Base-by-base conservation (phyloP, 345 rosid species). In the Camelina hispida region DNA sequence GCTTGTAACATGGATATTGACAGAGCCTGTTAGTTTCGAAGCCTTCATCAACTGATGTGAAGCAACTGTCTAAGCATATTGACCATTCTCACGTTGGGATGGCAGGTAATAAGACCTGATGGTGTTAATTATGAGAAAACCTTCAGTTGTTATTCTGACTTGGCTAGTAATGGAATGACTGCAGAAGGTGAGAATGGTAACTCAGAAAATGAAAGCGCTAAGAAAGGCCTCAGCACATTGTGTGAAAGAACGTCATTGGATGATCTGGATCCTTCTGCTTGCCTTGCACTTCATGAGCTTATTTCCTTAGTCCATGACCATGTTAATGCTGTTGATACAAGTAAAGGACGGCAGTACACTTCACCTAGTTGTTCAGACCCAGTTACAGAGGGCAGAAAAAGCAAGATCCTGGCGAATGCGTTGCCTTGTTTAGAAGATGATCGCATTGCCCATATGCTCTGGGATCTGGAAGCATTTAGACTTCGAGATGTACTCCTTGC, bases 251-350 rank as follows among this genome's bases (percentile, higher is more conserved):
- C 78, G 32, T 48, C 72, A 8, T 62, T 88, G 82, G 78, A 80
- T 79, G 82, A 81, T 44, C 71, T 91, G 46, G 88, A 84, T 55
- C 84, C 89, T 25, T 63, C 10, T 72, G 58, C 87, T 68, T 72
- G 79, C 40, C 87, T 82, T 79, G 84, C 85, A 79, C 88, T 89
- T 79, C 91, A 83, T 59, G 82, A 86, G 55, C 88, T 94, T 67
- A 87, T 89, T 80, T 86, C 96, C 78, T 78, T 89, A 65, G 96
- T 90, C 71, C 96, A 90, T 82, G 84, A 84, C 59, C 77, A 38
- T 47, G 87, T 92, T 55, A 87, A 83, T 79, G 66, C 73, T 62
- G 80, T 69, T 68, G 84, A 68, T 64, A 76, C 78, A 73, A 82
- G 74, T 79, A 81, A 51, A 72, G 68, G 40, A 11, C 63, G 53